These are phyloP conservation scores for Hibiscus tridactylites DNA, from an alignment of 345 rosid species.

Conservation along the genomic window DNA sequence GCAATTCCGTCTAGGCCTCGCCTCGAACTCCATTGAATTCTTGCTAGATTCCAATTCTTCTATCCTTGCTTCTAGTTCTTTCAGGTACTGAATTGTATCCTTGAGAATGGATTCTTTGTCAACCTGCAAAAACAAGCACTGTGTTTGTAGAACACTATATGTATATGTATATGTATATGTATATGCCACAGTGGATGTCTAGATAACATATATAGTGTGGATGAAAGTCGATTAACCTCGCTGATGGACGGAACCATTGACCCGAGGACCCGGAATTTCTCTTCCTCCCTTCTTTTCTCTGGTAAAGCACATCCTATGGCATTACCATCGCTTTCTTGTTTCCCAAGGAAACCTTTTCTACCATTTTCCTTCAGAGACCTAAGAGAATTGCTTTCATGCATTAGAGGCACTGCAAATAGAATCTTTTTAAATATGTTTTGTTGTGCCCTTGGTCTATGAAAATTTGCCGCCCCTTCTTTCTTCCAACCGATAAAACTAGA, in stretches of 20 bases:
- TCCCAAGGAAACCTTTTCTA: not conserved
- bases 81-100: constrained; percentile 55
- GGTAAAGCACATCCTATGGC: constrained; percentile 16
- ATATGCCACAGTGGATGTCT: not conserved
- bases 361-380: constrained; percentile 20
- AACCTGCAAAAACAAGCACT: constrained; percentile 30
- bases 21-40: constrained; percentile 42
- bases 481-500: constrained; percentile 68
- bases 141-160: not conserved
- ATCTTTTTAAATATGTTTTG: constrained; percentile 55
- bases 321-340: constrained; percentile 9
- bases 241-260: constrained; percentile 51
- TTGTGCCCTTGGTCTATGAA: constrained; percentile 18
- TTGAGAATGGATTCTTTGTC: constrained; percentile 56
- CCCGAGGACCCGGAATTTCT: constrained; percentile 45
- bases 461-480: constrained; percentile 23
- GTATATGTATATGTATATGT: not conserved
- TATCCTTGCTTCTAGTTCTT: constrained; percentile 64
- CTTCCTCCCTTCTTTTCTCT: constrained; percentile 36
- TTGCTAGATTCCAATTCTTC: constrained; percentile 73
- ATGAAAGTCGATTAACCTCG: constrained; percentile 37
- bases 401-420: constrained; percentile 52
- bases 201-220: not conserved
- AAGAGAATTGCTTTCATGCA: constrained; percentile 17
- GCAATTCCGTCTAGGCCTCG: constrained; percentile 35